Evolutionary conservation across 2,329 filamentous ascomycete genomes (phyloP), one percentile per base, ranked within the genome.

Genomic region (Alternaria consortialis): DNA sequence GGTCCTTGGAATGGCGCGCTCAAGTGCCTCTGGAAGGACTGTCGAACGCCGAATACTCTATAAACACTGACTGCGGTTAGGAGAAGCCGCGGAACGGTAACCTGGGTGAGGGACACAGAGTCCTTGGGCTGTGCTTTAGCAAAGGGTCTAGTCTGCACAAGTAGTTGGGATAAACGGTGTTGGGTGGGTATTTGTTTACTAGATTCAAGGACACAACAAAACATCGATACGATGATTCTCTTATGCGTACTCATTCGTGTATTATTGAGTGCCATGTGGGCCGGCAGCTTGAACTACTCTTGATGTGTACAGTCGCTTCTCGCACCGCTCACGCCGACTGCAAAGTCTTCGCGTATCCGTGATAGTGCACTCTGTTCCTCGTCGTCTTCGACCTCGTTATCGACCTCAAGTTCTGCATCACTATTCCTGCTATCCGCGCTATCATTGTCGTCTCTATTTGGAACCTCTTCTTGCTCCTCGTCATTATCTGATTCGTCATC

Each of bases 401-500:
- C 51, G 12, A 58, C 58, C 7, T 39, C 39, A 13, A 36, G 31
- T 12, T 46, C 58, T 13, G 46, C 62, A 2, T 44, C 50, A 9
- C 32, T 56, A 3, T 46, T 34, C 11, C 53, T 34, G 8, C 51
- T 48, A 17, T 46, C 20, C 4, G 25, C 17, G 2, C 36, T 44
- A 50, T 48, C 56, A 11, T 53, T 52, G 1, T 32, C 46, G 32
- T 54, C 20, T 1, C 32, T 23, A 11, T 44, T 46, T 15, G 39
- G 36, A 11, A 25, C 37, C 6, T 42, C 25, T 17, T 43, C 32
- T 8, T 23, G 13, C 7, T 60, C 56, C 4, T 63, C 63, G 8
- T 52, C 57, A 9, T 64, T 55, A 1, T 47, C 44, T 0, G 62
- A 66, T 1, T 69, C 68, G 20, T 74, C 72, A 12, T 64, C 66